Percentiles rank a stretch among this genome's conserved stretches.
These are phyloP conservation scores for Penicillium antarcticum DNA, from an alignment of 495 filamentous ascomycete genomes.

Conservation along the genomic window DNA sequence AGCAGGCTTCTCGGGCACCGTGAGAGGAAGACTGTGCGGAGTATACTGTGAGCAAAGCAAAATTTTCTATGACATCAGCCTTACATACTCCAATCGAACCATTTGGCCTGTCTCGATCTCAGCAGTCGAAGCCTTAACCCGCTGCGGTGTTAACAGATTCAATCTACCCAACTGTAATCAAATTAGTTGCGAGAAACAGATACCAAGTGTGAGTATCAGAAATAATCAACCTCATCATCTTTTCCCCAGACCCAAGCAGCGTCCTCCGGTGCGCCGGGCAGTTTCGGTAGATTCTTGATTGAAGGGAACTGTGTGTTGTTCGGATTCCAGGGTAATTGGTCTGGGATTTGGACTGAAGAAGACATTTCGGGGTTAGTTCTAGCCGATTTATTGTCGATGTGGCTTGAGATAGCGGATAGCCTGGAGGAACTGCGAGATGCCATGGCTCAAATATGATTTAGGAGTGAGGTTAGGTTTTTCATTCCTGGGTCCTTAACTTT, in stretches of 20 bases:
- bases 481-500: background rate
- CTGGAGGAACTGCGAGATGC: conserved; percentile 1
- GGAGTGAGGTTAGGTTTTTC: no score
- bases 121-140: conserved; percentile 46
- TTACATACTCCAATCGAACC: conserved; percentile 41
- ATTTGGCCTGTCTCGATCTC: conserved; percentile 56
- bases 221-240: conserved; percentile 48
- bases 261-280: conserved; percentile 39
- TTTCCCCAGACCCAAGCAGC: conserved; percentile 66
- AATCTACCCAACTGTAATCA: conserved; percentile 45
- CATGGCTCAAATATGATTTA: conserved; percentile 3
- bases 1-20: conserved; percentile 46
- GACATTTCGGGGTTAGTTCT: conserved; percentile 1
- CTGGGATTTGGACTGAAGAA: conserved; percentile 17
- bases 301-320: conserved; percentile 48
- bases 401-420: conserved; percentile 9
- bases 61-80: background rate
- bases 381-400: background rate
- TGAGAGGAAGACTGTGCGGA: conserved; percentile 49
- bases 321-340: conserved; percentile 52
- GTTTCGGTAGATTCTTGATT: conserved; percentile 48
- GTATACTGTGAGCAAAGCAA: background rate
- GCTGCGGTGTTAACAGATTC: conserved; percentile 55
- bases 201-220: background rate
- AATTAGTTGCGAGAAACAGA: background rate